These are phyloP conservation scores for Chaetomium fimeti DNA, from an alignment of 495 filamentous ascomycete species.

Conservation along the genomic window DNA sequence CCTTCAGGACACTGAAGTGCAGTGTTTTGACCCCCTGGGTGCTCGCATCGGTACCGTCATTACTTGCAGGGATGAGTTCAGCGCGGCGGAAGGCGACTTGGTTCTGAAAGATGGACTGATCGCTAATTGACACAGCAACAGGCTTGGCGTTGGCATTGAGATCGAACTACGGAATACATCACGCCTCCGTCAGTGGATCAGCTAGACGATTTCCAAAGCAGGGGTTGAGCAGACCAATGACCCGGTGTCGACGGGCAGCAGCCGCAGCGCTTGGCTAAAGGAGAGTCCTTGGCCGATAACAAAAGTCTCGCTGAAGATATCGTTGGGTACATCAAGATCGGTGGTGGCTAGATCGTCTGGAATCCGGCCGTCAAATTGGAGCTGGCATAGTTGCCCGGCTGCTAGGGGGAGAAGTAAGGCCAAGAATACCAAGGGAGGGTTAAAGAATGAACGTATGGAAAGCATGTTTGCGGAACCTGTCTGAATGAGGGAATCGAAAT, in stretches of 20 bases:
- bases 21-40: slow-evolving; percentile 47
- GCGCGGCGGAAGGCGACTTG: slow-evolving; percentile 52
- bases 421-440: no score
- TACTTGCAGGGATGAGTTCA: slow-evolving; percentile 46
- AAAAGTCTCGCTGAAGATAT: slow-evolving; percentile 36
- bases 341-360: slow-evolving; percentile 28
- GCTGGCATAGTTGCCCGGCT: slow-evolving; percentile 32
- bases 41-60: slow-evolving; percentile 46
- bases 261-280: slow-evolving; percentile 32
- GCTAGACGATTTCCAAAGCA: not conserved
- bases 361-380: slow-evolving; percentile 43
- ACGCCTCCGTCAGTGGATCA: not conserved
- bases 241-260: slow-evolving; percentile 25
- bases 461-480: no score
- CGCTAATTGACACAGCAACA: slow-evolving; percentile 39
- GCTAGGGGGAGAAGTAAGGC: not conserved
- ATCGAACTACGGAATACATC: slow-evolving; percentile 20
- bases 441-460: no score
- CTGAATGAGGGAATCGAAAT: no score
- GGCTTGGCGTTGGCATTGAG: slow-evolving; percentile 37
- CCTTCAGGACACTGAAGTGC: slow-evolving; percentile 50
- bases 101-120: slow-evolving; percentile 51
- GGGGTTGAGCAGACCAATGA: slow-evolving; percentile 28
- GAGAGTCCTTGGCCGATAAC: slow-evolving; percentile 36
- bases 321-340: slow-evolving; percentile 35